These are phyloP conservation scores for Phialocephala sp. DNA, from an alignment of 2,329 filamentous ascomycete species.

Conservation along the genomic window DNA sequence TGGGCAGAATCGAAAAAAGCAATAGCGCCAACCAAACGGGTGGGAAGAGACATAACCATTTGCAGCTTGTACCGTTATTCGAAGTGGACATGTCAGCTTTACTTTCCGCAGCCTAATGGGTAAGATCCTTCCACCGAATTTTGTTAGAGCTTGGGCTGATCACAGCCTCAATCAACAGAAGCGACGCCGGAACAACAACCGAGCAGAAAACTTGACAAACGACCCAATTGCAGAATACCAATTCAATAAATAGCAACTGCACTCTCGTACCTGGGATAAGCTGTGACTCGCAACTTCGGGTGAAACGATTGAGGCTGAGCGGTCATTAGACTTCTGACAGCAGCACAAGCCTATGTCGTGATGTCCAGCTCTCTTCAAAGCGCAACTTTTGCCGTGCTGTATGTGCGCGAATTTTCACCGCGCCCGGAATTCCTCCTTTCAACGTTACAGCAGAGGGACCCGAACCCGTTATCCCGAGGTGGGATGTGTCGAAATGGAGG, in stretches of 20 bases:
- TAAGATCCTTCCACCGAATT: conserved; percentile 5
- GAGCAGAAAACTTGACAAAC: neutral
- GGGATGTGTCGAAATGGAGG: neutral
- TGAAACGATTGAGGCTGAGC: neutral
- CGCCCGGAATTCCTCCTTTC: neutral
- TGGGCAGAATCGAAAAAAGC: conserved; percentile 6
- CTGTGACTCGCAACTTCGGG: conserved; percentile 3
- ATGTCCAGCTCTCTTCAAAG: neutral
- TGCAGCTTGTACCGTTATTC: neutral
- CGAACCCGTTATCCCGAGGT: no score
- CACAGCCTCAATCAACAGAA: neutral
- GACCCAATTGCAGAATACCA: neutral
- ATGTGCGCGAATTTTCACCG: no score
- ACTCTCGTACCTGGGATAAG: neutral
- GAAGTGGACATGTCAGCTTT: conserved; percentile 2
- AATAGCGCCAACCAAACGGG: neutral
- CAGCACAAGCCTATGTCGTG: neutral
- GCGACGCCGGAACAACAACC: neutral
- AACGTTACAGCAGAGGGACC: neutral
- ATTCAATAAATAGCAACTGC: neutral
- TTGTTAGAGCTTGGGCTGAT: conserved; percentile 3
- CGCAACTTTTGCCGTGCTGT: neutral
- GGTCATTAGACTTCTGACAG: conserved; percentile 9
- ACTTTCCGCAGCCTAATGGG: neutral
- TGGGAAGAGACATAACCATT: neutral